Percentiles rank a stretch among this genome's conserved stretches.
phyloP scores from a whole-genome alignment of 2,329 filamentous ascomycete species.

The Periconia sp. region DNA sequence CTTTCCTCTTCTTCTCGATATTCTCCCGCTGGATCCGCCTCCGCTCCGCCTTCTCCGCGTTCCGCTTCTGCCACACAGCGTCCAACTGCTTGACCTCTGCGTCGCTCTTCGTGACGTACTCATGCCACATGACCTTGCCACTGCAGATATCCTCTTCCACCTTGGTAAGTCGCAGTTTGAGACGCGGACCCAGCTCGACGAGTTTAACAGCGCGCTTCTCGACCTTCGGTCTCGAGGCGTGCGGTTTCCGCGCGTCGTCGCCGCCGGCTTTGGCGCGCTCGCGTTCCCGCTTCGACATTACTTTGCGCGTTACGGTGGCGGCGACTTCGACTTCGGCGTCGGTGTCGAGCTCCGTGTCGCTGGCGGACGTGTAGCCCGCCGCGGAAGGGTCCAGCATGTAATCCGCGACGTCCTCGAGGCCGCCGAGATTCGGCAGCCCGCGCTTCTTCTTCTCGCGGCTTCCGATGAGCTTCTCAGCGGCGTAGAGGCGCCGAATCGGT shows the following conservation, averaged over 20 bases:
- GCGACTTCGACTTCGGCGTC: slow-evolving; percentile 92
- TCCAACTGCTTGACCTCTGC: slow-evolving; percentile 79
- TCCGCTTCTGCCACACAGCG: slow-evolving; percentile 75
- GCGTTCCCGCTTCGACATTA: slow-evolving; percentile 59
- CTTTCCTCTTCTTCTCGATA: slow-evolving; percentile 79
- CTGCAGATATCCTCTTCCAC: slow-evolving; percentile 91
- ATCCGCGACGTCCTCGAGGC: slow-evolving; percentile 89
- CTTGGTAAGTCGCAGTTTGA: slow-evolving; percentile 88
- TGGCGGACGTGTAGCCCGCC: slow-evolving; percentile 86
- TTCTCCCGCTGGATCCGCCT: slow-evolving; percentile 86
- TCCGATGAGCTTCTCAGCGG: slow-evolving; percentile 76
- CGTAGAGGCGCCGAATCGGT: slow-evolving; percentile 78
- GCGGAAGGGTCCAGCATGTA: slow-evolving; percentile 83
- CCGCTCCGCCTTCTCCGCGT: slow-evolving; percentile 78
- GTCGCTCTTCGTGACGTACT: slow-evolving; percentile 83
- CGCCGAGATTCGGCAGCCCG: slow-evolving; percentile 82
- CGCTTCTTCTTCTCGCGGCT: slow-evolving; percentile 60
- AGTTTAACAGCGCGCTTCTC: slow-evolving; percentile 89
- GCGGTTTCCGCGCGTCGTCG: slow-evolving; percentile 39
- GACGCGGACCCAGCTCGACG: slow-evolving; percentile 85
- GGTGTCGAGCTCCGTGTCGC: slow-evolving; percentile 89
- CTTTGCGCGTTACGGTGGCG: slow-evolving; percentile 61
- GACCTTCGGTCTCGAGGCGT: slow-evolving; percentile 52
- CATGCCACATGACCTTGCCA: slow-evolving; percentile 96
- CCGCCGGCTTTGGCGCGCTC: slow-evolving; percentile 45